Conservation (phyloP, 495 filamentous ascomycete genomes). For the Cladorrhinum samala region DNA sequence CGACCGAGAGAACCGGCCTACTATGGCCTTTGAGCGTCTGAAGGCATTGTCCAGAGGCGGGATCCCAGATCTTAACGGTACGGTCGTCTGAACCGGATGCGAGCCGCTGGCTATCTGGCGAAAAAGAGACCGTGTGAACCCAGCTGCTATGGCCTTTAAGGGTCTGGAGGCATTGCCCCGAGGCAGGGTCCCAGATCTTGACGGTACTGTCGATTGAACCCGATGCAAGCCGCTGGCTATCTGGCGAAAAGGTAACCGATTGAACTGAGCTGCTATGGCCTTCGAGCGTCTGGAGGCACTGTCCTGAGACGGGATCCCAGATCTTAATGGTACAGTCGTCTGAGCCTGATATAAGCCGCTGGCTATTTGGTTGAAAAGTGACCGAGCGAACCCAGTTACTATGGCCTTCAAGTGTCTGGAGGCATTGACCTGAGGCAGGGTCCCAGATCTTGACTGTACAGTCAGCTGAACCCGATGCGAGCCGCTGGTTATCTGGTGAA, state of each 20-base stretch:
- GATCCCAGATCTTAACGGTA: background rate
- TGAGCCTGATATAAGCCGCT: constrained; percentile 82
- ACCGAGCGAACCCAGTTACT: constrained; percentile 6
- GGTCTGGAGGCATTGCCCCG: no score
- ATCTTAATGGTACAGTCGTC: constrained; percentile 73
- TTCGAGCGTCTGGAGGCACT: no score
- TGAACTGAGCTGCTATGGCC: no score
- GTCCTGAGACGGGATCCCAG: no score
- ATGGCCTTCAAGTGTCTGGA: constrained; percentile 85
- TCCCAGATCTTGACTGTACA: constrained; percentile 96
- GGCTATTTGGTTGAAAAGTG: constrained; percentile 9
- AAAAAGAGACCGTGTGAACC: no score
- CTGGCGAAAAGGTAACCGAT: no score
- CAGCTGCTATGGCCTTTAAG: no score
- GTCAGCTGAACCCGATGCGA: no score
- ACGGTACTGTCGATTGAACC: no score
- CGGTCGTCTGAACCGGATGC: background rate
- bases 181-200: no score
- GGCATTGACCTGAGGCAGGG: constrained; percentile 66
- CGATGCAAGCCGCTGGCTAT: no score
- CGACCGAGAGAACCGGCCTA: background rate
- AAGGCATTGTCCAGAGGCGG: constrained; percentile 66
- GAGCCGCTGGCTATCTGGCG: background rate
- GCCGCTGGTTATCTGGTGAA: no score
- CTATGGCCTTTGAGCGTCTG: constrained; percentile 40